Conservation (phyloP, 352 stramenopile genomes). For the Pythium insidiosum region DNA sequence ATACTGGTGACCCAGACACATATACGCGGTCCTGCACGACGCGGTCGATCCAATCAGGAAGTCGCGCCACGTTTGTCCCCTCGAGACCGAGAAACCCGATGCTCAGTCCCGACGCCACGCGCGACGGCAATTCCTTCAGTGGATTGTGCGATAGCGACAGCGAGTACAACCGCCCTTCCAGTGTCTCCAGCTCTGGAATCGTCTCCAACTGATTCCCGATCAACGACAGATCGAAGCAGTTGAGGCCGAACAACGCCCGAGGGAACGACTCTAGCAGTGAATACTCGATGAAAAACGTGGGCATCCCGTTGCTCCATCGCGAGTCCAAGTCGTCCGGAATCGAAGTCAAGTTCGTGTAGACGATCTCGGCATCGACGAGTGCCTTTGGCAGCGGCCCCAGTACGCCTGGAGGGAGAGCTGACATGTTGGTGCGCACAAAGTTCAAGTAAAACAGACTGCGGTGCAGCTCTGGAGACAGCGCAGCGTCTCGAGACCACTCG, state of each 20-base stretch:
- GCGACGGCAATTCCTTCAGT: not conserved
- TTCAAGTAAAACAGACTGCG: conserved; percentile 1
- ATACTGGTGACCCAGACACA: too few relatives aligned
- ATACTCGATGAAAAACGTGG: conserved; percentile 18
- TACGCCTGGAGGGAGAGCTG: conserved; percentile 1
- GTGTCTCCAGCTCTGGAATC: too few relatives aligned
- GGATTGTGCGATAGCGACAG: conserved; percentile 10
- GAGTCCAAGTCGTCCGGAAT: conserved; percentile 14
- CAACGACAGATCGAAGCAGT: conserved; percentile 12
- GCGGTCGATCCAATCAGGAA: too few relatives aligned
- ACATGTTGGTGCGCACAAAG: conserved; percentile 10
- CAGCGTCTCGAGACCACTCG: conserved; percentile 9
- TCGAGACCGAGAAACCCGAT: not conserved
- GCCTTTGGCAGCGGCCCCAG: not conserved
- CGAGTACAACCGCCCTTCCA: not conserved
- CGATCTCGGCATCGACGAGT: conserved; percentile 14
- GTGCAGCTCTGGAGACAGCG: conserved; percentile 3
- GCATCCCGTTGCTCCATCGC: conserved; percentile 13
- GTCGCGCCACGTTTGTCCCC: too few relatives aligned
- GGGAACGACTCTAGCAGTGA: conserved; percentile 6
- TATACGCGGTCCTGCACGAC: too few relatives aligned
- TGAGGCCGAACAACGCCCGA: not conserved
- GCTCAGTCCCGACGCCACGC: not conserved
- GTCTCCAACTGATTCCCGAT: conserved; percentile 6
- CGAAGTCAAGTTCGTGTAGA: conserved; percentile 17